Conservation (phyloP, 805 yeast genomes). For the Lipomyces kockii region DNA sequence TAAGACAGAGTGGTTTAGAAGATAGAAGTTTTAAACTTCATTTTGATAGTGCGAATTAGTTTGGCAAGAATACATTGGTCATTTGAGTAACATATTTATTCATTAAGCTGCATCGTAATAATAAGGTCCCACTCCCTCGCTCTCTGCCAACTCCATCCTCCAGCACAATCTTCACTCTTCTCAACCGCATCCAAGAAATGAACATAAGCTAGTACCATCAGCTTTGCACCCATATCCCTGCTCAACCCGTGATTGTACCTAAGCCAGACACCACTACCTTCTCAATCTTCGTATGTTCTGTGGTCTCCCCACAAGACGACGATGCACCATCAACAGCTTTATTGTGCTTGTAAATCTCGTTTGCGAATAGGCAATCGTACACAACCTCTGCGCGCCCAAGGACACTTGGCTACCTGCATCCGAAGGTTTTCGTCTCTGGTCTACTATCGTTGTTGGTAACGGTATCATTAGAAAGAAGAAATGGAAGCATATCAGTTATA, state of each 20-base stretch:
- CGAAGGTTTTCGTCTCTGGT: constrained; percentile 16
- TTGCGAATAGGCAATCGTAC: constrained; percentile 34
- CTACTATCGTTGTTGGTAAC: background rate
- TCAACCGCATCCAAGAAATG: constrained; percentile 28
- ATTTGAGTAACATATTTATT: background rate
- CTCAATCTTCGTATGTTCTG: constrained; percentile 1
- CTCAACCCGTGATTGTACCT: constrained; percentile 37
- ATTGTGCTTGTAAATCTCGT: constrained; percentile 26
- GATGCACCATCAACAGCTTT: background rate
- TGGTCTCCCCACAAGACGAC: background rate
- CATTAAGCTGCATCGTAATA: background rate
- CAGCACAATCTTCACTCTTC: constrained; percentile 18
- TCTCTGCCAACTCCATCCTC: constrained; percentile 25
- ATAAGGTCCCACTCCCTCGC: constrained; percentile 20
- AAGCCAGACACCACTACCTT: constrained; percentile 33
- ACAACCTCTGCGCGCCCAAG: constrained; percentile 27
- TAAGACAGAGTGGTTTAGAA: background rate
- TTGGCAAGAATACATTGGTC: background rate
- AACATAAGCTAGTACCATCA: constrained; percentile 34
- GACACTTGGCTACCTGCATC: constrained; percentile 31
- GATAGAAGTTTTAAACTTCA: background rate
- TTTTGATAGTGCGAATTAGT: background rate
- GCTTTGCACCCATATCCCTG: constrained; percentile 27
- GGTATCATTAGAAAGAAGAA: background rate
- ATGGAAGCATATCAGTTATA: constrained; percentile 31